Percentiles rank a stretch among this genome's conserved stretches.
Evolutionary conservation across 345 rosid species (phyloP).

Genomic region (Eucalyptus fibrosa): DNA sequence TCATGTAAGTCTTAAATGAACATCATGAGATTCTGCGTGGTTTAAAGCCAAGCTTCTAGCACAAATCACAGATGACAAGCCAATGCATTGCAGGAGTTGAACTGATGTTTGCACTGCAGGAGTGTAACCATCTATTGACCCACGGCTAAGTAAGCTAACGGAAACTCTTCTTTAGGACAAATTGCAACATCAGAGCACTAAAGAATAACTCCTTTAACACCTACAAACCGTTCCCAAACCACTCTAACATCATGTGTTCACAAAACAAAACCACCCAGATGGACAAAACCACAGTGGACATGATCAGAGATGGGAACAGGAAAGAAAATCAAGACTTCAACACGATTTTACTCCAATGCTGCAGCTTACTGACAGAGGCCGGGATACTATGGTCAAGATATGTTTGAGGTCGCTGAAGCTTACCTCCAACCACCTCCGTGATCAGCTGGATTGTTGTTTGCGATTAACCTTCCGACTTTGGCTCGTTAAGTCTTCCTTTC

Average conservation of each 20-base stretch:
- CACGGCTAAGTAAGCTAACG: not conserved
- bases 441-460: not conserved
- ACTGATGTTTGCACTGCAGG: not conserved
- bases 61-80: too few species aligned
- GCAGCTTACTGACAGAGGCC: not conserved
- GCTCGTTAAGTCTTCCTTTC: not conserved
- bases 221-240: not conserved
- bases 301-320: not conserved
- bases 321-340: not conserved
- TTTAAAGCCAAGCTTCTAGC: too few species aligned
- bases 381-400: not conserved
- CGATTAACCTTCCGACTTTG: not conserved
- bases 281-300: not conserved
- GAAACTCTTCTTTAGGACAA: not conserved
- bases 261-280: not conserved
- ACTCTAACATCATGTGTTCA: not conserved
- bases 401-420: not conserved
- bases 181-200: not conserved
- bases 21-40: too few species aligned
- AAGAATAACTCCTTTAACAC: not conserved
- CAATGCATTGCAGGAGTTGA: not conserved
- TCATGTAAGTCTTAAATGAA: too few species aligned
- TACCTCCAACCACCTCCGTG: fast-evolving
- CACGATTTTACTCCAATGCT: not conserved
- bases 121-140: not conserved